Base-by-base conservation (phyloP, 495 filamentous ascomycete species). In the Sordaria brevicollis region DNA sequence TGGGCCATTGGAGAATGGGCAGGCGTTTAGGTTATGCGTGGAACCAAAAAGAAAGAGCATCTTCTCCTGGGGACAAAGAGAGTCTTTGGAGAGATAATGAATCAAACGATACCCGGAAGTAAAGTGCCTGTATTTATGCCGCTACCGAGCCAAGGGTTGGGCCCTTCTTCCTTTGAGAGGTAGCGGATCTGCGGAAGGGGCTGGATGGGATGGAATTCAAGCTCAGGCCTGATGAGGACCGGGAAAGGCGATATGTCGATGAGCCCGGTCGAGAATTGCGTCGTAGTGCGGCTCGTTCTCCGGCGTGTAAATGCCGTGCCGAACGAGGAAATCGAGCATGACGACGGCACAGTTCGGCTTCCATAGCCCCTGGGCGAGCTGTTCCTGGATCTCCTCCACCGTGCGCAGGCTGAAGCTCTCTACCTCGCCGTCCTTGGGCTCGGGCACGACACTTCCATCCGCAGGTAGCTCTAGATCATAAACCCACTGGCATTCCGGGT, bases 281-380 rank as follows among this genome's bases (percentile, higher is more conserved):
- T 91, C 80, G 77, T 89, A 97, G 79, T 96, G 80, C 57, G 87
- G 85, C 82, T 97, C 93, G 78, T 93, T 95, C 77, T 92, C 93
- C 11, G 85, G 78, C 1, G 90, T 96, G 73, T 96, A 75, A 67
- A 97, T 86, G 1, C 92, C 91, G 79, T 93, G 93, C 34, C 95
- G 83, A 70, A 97, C 81, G 79, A 99, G 93, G 84, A 98, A 99
- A 79, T 97, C 93, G 57, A 96, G 78, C 74, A 96, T 79, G 29
- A 96, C 85, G 68, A 94, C 74, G 2, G 91, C 90, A 77, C 94
- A 97, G 76, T 99, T 99, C 0, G 96, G 93, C 81, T 99, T 99
- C 82, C 96, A 97, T 71, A 90, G 84, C 1, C 91, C 91, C 65
- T 83, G 81, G 2, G 85, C 86, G 71, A 99, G 75, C 19, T 89